Conservation (phyloP, 129 eudicot genomes). For the Flaveria bidentis region DNA sequence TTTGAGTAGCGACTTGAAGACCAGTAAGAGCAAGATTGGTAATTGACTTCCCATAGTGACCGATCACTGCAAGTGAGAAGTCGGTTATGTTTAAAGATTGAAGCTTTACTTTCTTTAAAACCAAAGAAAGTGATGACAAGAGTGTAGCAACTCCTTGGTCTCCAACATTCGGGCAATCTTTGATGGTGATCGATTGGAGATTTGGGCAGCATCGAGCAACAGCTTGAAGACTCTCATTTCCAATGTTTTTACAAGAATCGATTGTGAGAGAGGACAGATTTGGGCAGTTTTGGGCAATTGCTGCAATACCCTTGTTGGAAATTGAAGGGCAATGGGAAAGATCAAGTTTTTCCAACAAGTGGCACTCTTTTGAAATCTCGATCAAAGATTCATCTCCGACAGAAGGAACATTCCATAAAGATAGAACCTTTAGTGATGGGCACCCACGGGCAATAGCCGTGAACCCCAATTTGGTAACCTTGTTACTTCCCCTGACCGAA, state of each 20-base stretch:
- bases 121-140: constrained; percentile 54
- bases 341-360: constrained; percentile 73
- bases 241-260: constrained; percentile 70
- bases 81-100: constrained; percentile 70
- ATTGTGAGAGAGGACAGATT: constrained; percentile 62
- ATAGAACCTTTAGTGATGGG: constrained; percentile 79
- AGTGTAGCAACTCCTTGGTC: constrained; percentile 84
- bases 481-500: constrained; percentile 67
- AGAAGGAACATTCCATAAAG: constrained; percentile 75
- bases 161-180: constrained; percentile 74
- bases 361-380: constrained; percentile 79
- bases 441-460: constrained; percentile 79
- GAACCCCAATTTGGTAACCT: constrained; percentile 66
- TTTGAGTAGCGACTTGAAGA: constrained; percentile 68
- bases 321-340: constrained; percentile 71
- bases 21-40: constrained; percentile 60
- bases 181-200: constrained; percentile 63
- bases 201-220: constrained; percentile 70
- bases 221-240: constrained; percentile 72
- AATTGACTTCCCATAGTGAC: constrained; percentile 79
- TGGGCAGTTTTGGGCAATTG: constrained; percentile 66
- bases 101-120: constrained; percentile 60
- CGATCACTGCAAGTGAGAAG: constrained; percentile 84
- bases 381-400: constrained; percentile 67
- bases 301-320: constrained; percentile 72